Evolutionary conservation across 345 rosid species (phyloP), one percentile per base, ranked within the genome.

Genomic region (Trapa incisa): DNA sequence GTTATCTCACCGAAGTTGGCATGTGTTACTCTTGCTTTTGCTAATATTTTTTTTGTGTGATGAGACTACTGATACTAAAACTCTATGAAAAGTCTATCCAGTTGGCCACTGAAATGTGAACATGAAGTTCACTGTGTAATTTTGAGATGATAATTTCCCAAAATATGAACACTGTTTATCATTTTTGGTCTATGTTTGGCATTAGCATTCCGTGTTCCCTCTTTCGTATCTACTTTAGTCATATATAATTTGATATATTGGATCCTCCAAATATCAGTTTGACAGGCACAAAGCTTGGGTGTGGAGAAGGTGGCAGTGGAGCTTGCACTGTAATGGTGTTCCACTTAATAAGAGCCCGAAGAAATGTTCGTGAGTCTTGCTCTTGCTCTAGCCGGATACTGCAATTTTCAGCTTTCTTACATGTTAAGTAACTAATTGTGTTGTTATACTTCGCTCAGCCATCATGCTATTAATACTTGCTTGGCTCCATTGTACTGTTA

Each of bases 271-370:
- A 84, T 37, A 68, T 76, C 17, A 89, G 99, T 67, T 64, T 89
- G 72, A 85, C 87, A 5, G 97, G 99, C 70, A 91, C 99, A 54
- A 94, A 94, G 77, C 97, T 94, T 14, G 99, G 97, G 45, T 94
- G 97, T n/a, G 99, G 99, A 5, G 97, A 94, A 91, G 99, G 99
- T 67, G 99, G 99, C 65, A 89, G 99, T 64, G 99, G 99, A 33
- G 96, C 97, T 67, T 94, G 99, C 80, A 91, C 96, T 1, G 96
- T 94, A 64, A 91, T 91, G 97, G 82, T 94, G 52, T 89, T 95
- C 75, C 82, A 71, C 36, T 87, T 38, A 79, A 89, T 69, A 68
- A 15, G 56, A 80, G 54, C 16, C n/a, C 68, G 69, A 86, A 84
- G 89, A 94, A 80, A 81, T 87, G 91, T 54, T 70, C 81, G 97